These are phyloP conservation scores for Microthyrium microscopicum DNA, from an alignment of 2,329 filamentous ascomycete species.

Conservation along the genomic window DNA sequence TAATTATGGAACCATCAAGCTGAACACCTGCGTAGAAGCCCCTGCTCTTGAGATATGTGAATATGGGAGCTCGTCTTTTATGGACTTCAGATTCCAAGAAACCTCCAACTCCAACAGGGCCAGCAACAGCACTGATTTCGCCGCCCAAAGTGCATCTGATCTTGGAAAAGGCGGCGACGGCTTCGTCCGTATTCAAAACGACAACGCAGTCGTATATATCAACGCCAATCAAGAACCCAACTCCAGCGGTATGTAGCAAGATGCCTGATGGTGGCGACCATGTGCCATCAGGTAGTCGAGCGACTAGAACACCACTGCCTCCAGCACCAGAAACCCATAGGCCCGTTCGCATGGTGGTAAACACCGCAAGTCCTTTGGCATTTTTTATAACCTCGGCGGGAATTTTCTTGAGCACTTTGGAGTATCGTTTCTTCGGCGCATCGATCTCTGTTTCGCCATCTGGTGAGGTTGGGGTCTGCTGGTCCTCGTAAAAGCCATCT, in stretches of 20 bases:
- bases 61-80: constrained; percentile 55
- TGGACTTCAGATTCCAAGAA: constrained; percentile 53
- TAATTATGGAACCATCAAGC: constrained; percentile 72
- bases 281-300: constrained; percentile 64
- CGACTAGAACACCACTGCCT: constrained; percentile 75
- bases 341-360: constrained; percentile 89
- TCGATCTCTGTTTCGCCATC: constrained; percentile 4
- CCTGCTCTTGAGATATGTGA: constrained; percentile 76
- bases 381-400: constrained; percentile 65
- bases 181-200: constrained; percentile 58
- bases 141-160: constrained; percentile 65
- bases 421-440: no score
- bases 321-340: constrained; percentile 84
- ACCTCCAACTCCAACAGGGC: constrained; percentile 63
- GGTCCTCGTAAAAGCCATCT: constrained; percentile 52
- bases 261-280: constrained; percentile 90
- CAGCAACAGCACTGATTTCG: constrained; percentile 60
- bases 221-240: constrained; percentile 80
- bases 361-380: constrained; percentile 80
- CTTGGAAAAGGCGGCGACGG: constrained; percentile 69
- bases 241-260: constrained; percentile 71
- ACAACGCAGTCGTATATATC: constrained; percentile 95
- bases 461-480: constrained; percentile 24
- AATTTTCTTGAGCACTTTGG: constrained; percentile 45
- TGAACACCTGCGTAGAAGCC: constrained; percentile 79